Evolutionary conservation across 192 early-diverging fungal species (phyloP), one percentile per base, ranked within the genome.

Genomic region (Dissophora ornata): DNA sequence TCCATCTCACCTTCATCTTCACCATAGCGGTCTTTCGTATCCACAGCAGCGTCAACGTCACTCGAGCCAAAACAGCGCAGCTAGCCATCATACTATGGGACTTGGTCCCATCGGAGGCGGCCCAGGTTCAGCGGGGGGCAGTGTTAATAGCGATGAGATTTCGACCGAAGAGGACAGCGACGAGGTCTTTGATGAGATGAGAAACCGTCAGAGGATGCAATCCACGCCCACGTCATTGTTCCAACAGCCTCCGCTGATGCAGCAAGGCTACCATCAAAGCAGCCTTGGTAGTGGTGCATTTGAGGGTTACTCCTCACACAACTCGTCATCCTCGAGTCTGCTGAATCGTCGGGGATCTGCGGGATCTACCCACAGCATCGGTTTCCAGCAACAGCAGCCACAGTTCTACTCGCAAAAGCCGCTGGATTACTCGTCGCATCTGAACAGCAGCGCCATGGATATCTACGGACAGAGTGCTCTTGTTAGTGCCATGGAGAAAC

Each of bases 81-180:
- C 73, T 15, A 77, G 73, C 24, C 73, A 77, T 28, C 73, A 77
- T 25, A 77, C 73, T 28, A 67, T 77, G 73, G 62, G 62, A 18
- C 57, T 77, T 2, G 73, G 73, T 6, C 73, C 48, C n/a, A 67
- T 77, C 59, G 73, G 73, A 13, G 52, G 73, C 1, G 73, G 73
- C 15, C 57, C 65, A 7, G 65, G 58, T 19, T 77, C 73, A 15
- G 59, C 73, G 18, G 73, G 73, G 16, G 73, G 73, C n/a, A 77
- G 73, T 25, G 64, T 77, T 21, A 77, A 67, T 18, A 67, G 64
- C 41, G 73, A 77, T 41, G 73, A 77, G 53, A 49, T 67, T 22
- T 77, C 73, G 22, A 77, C 73, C 2, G 73, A 77, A 64, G 73
- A 77, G 4, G 73, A 77, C 42, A 77, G 73, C 29, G 73, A 77